Evolutionary conservation across 768 basidiomycete species (phyloP).

Genomic region (Mycena epipterygia): DNA sequence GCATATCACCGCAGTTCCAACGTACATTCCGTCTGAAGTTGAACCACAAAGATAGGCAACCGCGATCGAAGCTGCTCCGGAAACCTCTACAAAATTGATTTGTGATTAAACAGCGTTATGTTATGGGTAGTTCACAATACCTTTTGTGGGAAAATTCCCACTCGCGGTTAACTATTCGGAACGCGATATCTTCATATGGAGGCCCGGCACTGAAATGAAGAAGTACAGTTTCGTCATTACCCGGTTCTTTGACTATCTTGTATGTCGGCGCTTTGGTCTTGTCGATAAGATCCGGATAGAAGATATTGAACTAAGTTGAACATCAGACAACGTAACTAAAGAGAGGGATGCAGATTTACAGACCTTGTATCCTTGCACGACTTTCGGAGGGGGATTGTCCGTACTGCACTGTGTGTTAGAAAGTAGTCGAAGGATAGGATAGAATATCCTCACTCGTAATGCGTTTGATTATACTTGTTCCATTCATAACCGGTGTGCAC

Average conservation of each 20-base stretch:
- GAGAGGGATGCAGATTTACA: conserved; percentile 33
- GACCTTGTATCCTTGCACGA: conserved; percentile 98
- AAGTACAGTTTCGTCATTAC: conserved; percentile 95
- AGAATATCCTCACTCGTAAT: conserved; percentile 87
- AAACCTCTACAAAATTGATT: conserved; percentile 76
- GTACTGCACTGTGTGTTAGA: conserved; percentile 65
- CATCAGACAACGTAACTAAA: conserved; percentile 23
- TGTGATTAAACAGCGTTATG: conserved; percentile 3
- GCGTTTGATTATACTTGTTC: conserved; percentile 99
- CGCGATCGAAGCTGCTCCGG: conserved; percentile 96
- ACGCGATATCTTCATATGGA: conserved; percentile 99
- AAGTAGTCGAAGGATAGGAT: conserved; percentile 31
- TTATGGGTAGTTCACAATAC: conserved; percentile 50
- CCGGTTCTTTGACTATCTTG: conserved; percentile 93
- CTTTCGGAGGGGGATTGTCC: conserved; percentile 99
- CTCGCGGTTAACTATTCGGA: conserved; percentile 96
- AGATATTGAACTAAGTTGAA: conserved; percentile 85
- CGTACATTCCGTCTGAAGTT: conserved; percentile 94
- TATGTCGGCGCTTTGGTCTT: conserved; percentile 97
- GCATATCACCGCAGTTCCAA: conserved; percentile 30
- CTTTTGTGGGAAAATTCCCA: conserved; percentile 99
- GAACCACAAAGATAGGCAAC: conserved; percentile 96
- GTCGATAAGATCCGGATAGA: conserved; percentile 99
- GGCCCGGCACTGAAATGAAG: conserved; percentile 96
- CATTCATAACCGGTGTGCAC: conserved; percentile 99